These are phyloP conservation scores for Neurospora hispaniola DNA, from an alignment of 495 filamentous ascomycete species.

Conservation along the genomic window DNA sequence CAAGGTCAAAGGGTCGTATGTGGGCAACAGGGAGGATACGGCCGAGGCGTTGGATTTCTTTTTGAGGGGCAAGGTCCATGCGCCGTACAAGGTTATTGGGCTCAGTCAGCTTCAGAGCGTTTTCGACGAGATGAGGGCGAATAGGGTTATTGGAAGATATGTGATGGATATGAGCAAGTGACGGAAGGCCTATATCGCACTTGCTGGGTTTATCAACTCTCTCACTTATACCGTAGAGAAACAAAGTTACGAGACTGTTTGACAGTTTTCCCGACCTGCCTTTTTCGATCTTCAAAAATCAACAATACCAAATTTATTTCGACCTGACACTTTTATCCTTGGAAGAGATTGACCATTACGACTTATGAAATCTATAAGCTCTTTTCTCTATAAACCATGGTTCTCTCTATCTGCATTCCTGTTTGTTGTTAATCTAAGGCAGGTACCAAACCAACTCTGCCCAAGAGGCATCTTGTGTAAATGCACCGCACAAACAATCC, in stretches of 20 bases:
- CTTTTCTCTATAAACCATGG: not conserved
- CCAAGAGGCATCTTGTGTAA: not conserved
- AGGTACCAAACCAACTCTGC: not conserved
- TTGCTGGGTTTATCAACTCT: too few species aligned
- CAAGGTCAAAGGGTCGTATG: constrained; percentile 80
- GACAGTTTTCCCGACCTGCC: not conserved
- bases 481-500: not conserved
- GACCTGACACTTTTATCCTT: not conserved
- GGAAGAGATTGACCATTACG: not conserved
- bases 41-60: constrained; percentile 83
- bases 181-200: not conserved
- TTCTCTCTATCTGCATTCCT: not conserved
- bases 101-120: constrained; percentile 63
- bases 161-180: constrained; percentile 56
- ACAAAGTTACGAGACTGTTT: too few species aligned
- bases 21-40: constrained; percentile 75
- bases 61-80: constrained; percentile 65
- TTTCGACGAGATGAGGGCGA: constrained; percentile 59
- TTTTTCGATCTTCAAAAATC: not conserved
- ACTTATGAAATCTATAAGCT: not conserved
- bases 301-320: not conserved
- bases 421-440: not conserved
- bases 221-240: too few species aligned
- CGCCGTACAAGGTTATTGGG: constrained; percentile 71
- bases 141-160: constrained; percentile 74